Evolutionary conservation across 176 grass and related monocot genomes (phyloP).

Genomic region (Oryza longistaminata): DNA sequence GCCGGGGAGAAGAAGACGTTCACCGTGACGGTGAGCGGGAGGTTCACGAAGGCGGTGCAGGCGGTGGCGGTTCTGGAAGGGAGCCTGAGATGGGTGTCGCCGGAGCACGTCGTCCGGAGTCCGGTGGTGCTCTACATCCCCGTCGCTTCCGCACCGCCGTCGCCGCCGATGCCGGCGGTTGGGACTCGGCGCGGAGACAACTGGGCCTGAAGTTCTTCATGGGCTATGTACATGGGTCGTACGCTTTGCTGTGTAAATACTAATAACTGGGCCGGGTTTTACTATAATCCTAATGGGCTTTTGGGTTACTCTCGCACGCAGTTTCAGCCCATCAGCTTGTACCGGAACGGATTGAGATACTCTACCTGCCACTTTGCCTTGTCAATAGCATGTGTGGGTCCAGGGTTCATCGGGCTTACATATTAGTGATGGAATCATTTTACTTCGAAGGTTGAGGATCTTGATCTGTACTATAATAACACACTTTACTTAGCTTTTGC

Average conservation of each 20-base stretch:
- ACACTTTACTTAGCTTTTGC: too few species aligned
- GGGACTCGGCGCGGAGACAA: neutral
- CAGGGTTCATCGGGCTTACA: too few species aligned
- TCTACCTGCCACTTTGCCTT: too few species aligned
- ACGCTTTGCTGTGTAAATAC: too few species aligned
- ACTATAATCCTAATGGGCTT: neutral
- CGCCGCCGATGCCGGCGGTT: too few species aligned
- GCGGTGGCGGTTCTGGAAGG: neutral
- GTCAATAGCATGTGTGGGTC: too few species aligned
- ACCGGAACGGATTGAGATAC: too few species aligned
- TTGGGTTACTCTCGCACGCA: neutral
- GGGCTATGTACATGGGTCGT: neutral
- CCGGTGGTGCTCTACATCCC: neutral
- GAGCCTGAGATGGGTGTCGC: constrained; percentile 19
- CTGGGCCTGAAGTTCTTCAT: neutral
- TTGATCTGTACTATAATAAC: too few species aligned
- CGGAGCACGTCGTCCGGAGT: constrained; percentile 29
- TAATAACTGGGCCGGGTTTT: too few species aligned
- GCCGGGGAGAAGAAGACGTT: constrained; percentile 27
- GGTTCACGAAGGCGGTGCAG: neutral
- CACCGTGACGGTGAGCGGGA: constrained; percentile 28
- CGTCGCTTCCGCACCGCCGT: too few species aligned
- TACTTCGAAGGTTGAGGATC: too few species aligned
- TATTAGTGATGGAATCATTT: too few species aligned
- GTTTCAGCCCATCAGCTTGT: neutral